phyloP scores from a whole-genome alignment of 768 basidiomycete species.

The Lyophyllum decastes region DNA sequence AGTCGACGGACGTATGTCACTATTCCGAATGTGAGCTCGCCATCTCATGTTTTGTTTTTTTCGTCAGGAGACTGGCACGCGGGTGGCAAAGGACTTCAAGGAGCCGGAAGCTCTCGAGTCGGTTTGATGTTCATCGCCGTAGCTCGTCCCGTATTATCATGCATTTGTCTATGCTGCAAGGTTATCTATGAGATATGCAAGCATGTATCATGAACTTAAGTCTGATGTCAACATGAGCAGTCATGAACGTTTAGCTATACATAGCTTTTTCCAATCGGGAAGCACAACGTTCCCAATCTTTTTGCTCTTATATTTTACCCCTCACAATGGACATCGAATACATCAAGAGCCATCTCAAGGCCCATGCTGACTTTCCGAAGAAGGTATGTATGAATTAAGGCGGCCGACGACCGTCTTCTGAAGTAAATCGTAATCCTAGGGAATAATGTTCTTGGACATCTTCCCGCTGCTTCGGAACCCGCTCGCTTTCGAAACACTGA shows the following conservation, averaged over 20 bases:
- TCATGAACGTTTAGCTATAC: background rate
- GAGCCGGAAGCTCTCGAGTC: conserved; percentile 93
- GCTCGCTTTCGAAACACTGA: conserved; percentile 83
- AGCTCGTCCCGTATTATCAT: conserved; percentile 32
- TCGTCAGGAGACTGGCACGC: conserved; percentile 87
- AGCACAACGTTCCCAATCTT: background rate
- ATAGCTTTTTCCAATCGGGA: background rate
- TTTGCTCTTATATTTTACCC: conserved; percentile 11
- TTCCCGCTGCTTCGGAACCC: conserved; percentile 92
- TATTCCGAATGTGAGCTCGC: background rate
- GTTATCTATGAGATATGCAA: conserved; percentile 20
- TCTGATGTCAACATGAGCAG: background rate
- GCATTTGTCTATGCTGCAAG: conserved; percentile 31
- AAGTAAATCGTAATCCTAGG: conserved; percentile 46
- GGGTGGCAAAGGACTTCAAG: conserved; percentile 95
- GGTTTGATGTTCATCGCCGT: conserved; percentile 60
- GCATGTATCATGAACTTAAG: conserved; percentile 7
- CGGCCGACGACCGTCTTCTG: background rate
- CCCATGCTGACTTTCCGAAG: conserved; percentile 84
- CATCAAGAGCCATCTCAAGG: conserved; percentile 59
- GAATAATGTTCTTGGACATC: conserved; percentile 91
- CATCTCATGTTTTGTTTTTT: conserved; percentile 9
- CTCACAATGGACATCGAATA: conserved; percentile 77
- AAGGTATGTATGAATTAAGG: conserved; percentile 51
- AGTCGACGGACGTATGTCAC: conserved; percentile 83